Conservation (phyloP, 371 early-diverging fungal species). For the Mortierella sp. region DNA sequence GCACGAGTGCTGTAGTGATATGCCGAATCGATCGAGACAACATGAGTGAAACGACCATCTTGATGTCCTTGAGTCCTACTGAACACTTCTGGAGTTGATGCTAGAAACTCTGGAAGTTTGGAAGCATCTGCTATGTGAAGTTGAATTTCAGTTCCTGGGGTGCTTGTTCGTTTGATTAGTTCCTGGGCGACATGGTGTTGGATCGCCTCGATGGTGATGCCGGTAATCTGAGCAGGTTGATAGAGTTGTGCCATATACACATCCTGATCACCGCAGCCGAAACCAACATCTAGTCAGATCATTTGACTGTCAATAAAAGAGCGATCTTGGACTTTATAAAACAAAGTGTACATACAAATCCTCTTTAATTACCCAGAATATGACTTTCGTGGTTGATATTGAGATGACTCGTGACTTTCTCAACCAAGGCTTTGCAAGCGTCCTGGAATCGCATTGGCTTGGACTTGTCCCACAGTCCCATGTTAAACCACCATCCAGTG, state of each 20-base stretch:
- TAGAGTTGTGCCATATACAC: constrained; percentile 47
- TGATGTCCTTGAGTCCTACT: neutral
- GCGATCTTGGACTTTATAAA: neutral
- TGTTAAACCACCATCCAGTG: constrained; percentile 57
- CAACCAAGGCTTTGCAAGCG: constrained; percentile 47
- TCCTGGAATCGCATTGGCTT: constrained; percentile 44
- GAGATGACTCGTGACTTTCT: constrained; percentile 30
- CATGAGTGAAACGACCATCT: constrained; percentile 54
- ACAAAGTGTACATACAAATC: neutral
- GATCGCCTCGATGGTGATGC: constrained; percentile 53
- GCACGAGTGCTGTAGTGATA: constrained; percentile 69
- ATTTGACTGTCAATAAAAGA: neutral
- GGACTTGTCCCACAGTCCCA: constrained; percentile 47
- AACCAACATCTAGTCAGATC: constrained; percentile 34
- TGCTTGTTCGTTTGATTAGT: constrained; percentile 24
- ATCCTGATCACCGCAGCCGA: constrained; percentile 56
- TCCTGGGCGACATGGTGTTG: constrained; percentile 54
- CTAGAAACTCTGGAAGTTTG: constrained; percentile 35
- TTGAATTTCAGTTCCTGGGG: constrained; percentile 33
- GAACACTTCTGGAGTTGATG: constrained; percentile 24
- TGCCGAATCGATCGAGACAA: constrained; percentile 69
- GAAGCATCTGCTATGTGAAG: constrained; percentile 53
- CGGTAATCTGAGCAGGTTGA: constrained; percentile 42
- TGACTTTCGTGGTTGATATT: constrained; percentile 34
- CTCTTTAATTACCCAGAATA: constrained; percentile 37